Conservation (phyloP, 495 filamentous ascomycete species). For the Xylaria telfairii region DNA sequence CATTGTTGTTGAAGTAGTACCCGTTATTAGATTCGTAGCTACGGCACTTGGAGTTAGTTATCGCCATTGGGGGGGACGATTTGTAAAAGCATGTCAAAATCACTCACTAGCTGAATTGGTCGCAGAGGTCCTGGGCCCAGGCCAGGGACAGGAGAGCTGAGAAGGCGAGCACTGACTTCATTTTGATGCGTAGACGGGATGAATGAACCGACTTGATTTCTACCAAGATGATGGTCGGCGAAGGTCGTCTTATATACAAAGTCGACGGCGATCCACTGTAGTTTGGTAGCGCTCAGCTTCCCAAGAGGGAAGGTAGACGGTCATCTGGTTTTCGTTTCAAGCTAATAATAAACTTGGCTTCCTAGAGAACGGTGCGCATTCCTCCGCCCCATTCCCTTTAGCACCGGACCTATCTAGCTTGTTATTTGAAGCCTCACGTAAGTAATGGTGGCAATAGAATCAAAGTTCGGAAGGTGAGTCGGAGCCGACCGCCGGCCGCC, state of each 20-base stretch:
- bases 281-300: background rate
- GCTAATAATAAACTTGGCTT: constrained; percentile 4
- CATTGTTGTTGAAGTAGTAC: constrained; percentile 58
- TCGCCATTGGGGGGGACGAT: too few relatives aligned
- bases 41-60: too few relatives aligned
- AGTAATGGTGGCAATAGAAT: background rate
- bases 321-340: constrained; percentile 5
- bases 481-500: background rate
- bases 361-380: background rate
- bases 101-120: constrained; percentile 49
- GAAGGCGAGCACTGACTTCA: constrained; percentile 24
- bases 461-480: background rate
- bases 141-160: constrained; percentile 18
- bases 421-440: background rate
- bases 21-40: too few relatives aligned
- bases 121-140: constrained; percentile 41
- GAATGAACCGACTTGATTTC: background rate
- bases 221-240: background rate
- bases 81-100: too few relatives aligned
- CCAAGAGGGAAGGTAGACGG: constrained; percentile 13
- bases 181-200: background rate
- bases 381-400: background rate
- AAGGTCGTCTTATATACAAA: constrained; percentile 1
- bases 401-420: background rate
- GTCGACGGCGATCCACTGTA: background rate